Percentiles rank a stretch among this genome's conserved stretches.
These are phyloP conservation scores for Herpetomonas muscarum DNA, from an alignment of 208 protist genomes.

Conservation along the genomic window DNA sequence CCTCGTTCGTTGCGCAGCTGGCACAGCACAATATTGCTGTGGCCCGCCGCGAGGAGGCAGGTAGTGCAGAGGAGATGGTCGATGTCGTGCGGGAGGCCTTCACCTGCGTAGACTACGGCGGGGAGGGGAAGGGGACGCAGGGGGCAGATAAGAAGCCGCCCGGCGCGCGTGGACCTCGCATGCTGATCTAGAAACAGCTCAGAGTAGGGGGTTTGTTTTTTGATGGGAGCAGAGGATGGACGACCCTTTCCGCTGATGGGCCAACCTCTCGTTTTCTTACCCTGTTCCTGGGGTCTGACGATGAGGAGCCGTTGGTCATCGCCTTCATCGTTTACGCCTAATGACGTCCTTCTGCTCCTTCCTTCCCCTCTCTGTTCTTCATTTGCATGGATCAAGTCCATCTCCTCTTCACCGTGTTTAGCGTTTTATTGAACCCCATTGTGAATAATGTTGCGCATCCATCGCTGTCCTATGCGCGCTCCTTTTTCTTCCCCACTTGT, in stretches of 20 bases:
- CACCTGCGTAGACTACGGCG: slow-evolving; percentile 8
- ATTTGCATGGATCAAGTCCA: not conserved
- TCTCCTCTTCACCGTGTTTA: too few species aligned
- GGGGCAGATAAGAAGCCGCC: slow-evolving; percentile 4
- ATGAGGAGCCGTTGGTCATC: too few species aligned
- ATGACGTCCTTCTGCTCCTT: not conserved
- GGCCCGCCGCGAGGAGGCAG: slow-evolving; percentile 44
- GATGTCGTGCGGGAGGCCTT: slow-evolving; percentile 42
- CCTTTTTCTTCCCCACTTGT: not conserved
- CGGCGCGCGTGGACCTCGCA: slow-evolving; percentile 38
- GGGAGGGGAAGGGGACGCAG: slow-evolving; percentile 1
- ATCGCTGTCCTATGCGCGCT: not conserved
- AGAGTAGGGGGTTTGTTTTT: not conserved
- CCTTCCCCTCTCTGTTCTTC: not conserved
- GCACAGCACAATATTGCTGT: slow-evolving; percentile 37
- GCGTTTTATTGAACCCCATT: too few species aligned
- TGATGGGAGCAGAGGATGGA: not conserved
- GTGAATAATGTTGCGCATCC: too few species aligned
- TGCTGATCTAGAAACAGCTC: slow-evolving; percentile 39
- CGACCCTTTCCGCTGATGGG: not conserved
- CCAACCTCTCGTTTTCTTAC: not conserved
- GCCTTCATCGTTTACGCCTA: too few species aligned
- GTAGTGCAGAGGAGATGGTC: slow-evolving; percentile 33
- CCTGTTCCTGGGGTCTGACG: too few species aligned
- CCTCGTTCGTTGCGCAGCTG: slow-evolving; percentile 52